Evolutionary conservation across 1,284 basidiomycete genomes (phyloP), one percentile per base, ranked within the genome.

Genomic region (Heliocybe sulcata): DNA sequence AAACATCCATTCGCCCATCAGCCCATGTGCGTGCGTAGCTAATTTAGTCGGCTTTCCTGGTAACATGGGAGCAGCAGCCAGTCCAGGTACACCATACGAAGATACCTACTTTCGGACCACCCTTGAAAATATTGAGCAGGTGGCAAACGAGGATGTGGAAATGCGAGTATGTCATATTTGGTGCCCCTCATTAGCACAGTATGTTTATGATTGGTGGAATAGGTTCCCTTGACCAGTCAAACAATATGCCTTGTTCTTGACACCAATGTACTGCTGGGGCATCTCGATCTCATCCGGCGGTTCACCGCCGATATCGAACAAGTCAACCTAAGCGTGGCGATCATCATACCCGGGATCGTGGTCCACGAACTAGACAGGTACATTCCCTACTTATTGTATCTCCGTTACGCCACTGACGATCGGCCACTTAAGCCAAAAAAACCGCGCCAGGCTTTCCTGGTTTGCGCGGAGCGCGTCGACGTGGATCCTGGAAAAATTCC

Each of bases 321-420:
- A 35, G 63, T 71, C n/a, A 59, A 57, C 1, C 60, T 82, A 23
- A 76, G 80, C 23, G 68, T 87, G 48, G 63, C 79, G 54, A 69
- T 90, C 26, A 69, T 91, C 57, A 76, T 91, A 54, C 89, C 88
- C 1, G 83, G 81, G 16, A 79, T 77, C 8, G 88, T 91, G 16
- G 74, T 90, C 54, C 75, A 80, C 53, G 88, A 91, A 66, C 76
- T 91, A 35, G 89, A 91, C 63, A 73, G 74, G 87, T 87, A 42
- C 31, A 20, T 19, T 52, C 20, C 31, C 51, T 14, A 59, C 54
- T 25, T 14, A 14, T 26, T 50, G 25, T 19, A 20, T 47, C 49
- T 54, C 27, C 42, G 11, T 12, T 54, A 16, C 35, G 14, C 35
- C 53, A 29, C 31, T 56, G 35, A 29, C 20, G 56, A 53, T 45